Evolutionary conservation across 2,329 filamentous ascomycete genomes (phyloP), one percentile per base, ranked within the genome.

Genomic region (Cladophialophora chaetospira): DNA sequence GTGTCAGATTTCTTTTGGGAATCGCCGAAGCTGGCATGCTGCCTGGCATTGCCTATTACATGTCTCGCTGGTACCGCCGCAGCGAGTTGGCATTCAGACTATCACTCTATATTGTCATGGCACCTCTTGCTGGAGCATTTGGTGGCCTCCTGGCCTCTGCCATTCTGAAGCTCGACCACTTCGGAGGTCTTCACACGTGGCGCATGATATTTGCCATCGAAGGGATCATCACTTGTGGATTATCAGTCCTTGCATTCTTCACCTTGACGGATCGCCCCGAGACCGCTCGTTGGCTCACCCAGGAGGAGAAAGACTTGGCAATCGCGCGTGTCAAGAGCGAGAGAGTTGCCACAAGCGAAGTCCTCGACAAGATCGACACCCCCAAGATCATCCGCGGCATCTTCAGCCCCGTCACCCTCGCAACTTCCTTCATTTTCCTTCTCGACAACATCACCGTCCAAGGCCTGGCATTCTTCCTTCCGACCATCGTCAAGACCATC

Each of bases 191-290:
- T 0, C 73, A 72, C 21, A 72, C 70, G 4, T 89, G 87, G 87
- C 75, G 85, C 5, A 88, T 88, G n/a, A n/a, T n/a, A n/a, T n/a
- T n/a, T n/a, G 80, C 79, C 3, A 83, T 89, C n/a, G 87, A 89
- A 67, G 87, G 87, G 17, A 82, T 88, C 64, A 81, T 88, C 62
- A 85, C 82, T 1, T 75, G 74, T 58, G 75, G 77, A 0, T 69
- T 89, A 0, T 77, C 80, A 0, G n/a, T 88, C 1, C 74, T 89
- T 31, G 72, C 81, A 1, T 87, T 88, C 68, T 62, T 85, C 64
- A 86, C 83, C 0, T 72, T 89, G 15, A 88, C 87, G 0, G 87
- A 90, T 67, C 79, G 86, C 0, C 87, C 87, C 0, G 85, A 81
- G 53, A 87, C 85, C 0, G 87, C 87, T 0, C 73, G 75, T 10